Evolutionary conservation across 768 basidiomycete genomes (phyloP), one percentile per base, ranked within the genome.

Genomic region (Podaxis carcinomalis): DNA sequence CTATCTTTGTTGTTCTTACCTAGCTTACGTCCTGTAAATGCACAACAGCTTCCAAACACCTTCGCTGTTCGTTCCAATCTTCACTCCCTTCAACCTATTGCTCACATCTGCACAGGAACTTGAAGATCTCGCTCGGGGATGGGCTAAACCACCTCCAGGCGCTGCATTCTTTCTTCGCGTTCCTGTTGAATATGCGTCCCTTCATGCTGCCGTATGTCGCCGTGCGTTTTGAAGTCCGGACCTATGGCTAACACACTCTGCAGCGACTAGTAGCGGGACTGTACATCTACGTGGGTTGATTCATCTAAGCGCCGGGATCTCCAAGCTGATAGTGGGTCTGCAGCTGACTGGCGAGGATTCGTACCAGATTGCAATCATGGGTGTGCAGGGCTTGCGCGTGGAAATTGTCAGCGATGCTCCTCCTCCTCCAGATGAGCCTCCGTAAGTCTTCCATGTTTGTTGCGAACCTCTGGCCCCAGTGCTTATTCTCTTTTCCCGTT

Each of bases 351-450:
- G 88, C 55, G 91, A 94, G 70, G 92, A 93, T 67, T 93, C 92
- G 5, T 94, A 86, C 71, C 90, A 93, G 77, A 93, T 94, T 63
- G 91, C 92, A n/a, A 83, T 84, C 59, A 86, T 88, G 81, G 88
- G 89, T 57, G 85, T 91, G 10, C 87, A 89, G 70, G 91, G 90
- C 56, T 80, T 92, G 62, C 83, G 91, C 42, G 90, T 94, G 53
- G 92, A 94, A 73, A 92, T 94, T 59, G 88, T 92, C 52, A 86
- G 86, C 54, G 92, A 94, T 74, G 88, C 83, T 5, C 91, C 92
- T 5, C 92, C 92, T 3, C 92, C 91, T 13, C 88, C 90, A 51
- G 87, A 91, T 57, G 90, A 92, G 66, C 88, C 90, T 66, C 88
- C 89, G 91, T 92, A 70, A 79, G 88, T 82, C 37, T 9, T 37